phyloP scores from a whole-genome alignment of 192 early-diverging fungal species.

The Globomyces pollinis-pini region DNA sequence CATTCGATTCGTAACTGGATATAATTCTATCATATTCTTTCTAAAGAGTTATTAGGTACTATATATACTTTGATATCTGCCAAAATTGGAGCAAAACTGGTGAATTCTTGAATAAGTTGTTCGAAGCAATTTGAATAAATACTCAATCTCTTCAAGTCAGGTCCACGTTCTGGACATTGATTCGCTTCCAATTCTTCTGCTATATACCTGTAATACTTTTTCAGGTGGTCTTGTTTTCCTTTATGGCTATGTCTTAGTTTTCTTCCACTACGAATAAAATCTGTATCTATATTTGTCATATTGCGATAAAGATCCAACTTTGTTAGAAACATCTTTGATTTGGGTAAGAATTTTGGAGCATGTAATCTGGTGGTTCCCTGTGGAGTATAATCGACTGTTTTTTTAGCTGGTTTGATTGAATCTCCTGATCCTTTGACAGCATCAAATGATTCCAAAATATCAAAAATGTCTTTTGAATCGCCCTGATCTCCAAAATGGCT shows the following conservation, averaged over 20 bases:
- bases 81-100: constrained; percentile 30
- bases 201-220: constrained; percentile 21
- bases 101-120: constrained; percentile 32
- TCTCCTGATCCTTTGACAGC: constrained; percentile 9
- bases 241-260: too few relatives aligned
- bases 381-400: too few relatives aligned
- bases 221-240: too few relatives aligned
- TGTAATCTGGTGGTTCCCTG: too few relatives aligned
- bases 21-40: constrained; percentile 38
- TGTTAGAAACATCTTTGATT: too few relatives aligned
- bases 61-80: constrained; percentile 36
- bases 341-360: background rate
- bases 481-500: too few relatives aligned
- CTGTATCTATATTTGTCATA: too few relatives aligned
- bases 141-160: constrained; percentile 29
- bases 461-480: too few relatives aligned
- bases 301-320: too few relatives aligned
- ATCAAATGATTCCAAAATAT: constrained; percentile 31
- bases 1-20: constrained; percentile 18
- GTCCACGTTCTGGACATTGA: constrained; percentile 13
- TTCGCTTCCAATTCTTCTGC: constrained; percentile 26
- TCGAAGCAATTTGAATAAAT: constrained; percentile 34
- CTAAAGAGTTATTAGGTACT: constrained; percentile 15
- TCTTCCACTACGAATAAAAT: too few relatives aligned
- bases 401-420: background rate